These are phyloP conservation scores for Penicillium flavigenum DNA, from an alignment of 495 filamentous ascomycete species.

Conservation along the genomic window DNA sequence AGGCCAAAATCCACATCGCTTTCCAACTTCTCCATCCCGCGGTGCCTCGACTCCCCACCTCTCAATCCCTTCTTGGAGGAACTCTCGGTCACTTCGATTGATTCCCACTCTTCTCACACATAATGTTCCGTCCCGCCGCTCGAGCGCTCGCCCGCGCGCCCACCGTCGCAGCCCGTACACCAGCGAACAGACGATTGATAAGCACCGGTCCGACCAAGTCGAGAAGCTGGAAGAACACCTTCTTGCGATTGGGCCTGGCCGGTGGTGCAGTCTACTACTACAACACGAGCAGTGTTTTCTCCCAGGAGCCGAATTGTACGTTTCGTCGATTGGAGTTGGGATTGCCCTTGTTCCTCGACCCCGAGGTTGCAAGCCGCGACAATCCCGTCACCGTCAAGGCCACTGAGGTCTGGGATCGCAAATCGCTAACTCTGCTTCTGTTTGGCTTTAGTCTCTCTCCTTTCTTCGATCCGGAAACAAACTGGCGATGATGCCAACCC, in stretches of 20 bases:
- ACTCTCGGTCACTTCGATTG: constrained; percentile 15
- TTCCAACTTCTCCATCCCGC: constrained; percentile 28
- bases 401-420: constrained; percentile 10
- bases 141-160: constrained; percentile 54
- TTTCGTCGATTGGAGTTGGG: constrained; percentile 13
- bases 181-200: constrained; percentile 60
- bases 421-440: constrained; percentile 4
- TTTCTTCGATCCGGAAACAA: constrained; percentile 23
- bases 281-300: constrained; percentile 83
- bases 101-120: constrained; percentile 22
- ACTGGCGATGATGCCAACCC: constrained; percentile 29
- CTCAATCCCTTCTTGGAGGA: constrained; percentile 17
- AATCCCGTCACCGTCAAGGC: constrained; percentile 10
- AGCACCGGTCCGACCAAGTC: constrained; percentile 69
- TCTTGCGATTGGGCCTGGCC: constrained; percentile 71
- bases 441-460: constrained; percentile 37
- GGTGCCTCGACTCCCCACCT: constrained; percentile 11
- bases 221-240: constrained; percentile 79
- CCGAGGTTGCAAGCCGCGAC: constrained; percentile 13
- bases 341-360: constrained; percentile 1
- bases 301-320: constrained; percentile 77
- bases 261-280: constrained; percentile 84
- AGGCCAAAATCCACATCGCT: constrained; percentile 31
- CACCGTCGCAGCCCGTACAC: constrained; percentile 39
- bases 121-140: constrained; percentile 62